Conservation (phyloP, 176 grass and related monocot genomes). For the Avena insularis region DNA sequence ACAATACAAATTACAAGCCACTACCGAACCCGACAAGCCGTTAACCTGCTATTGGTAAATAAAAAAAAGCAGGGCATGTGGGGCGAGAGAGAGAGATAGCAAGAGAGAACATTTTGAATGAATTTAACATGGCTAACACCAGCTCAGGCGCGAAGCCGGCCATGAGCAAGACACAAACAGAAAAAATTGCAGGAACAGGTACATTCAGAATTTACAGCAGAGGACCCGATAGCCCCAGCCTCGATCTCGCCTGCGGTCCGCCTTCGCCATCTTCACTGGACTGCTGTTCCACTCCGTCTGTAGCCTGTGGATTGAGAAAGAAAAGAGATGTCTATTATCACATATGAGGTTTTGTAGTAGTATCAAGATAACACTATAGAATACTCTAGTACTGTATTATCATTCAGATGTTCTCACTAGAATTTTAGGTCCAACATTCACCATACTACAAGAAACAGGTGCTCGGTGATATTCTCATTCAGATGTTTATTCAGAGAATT, state of each 20-base stretch:
- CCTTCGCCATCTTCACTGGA: slow-evolving; percentile 88
- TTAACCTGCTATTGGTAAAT: slow-evolving; percentile 60
- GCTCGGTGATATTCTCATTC: neutral
- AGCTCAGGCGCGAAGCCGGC: slow-evolving; percentile 37
- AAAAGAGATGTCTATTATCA: neutral
- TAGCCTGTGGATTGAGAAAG: slow-evolving; percentile 52
- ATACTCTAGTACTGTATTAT: neutral
- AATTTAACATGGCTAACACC: slow-evolving; percentile 57
- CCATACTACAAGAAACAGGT: neutral
- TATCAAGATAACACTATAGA: neutral
- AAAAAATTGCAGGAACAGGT: slow-evolving; percentile 27
- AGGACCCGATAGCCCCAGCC: slow-evolving; percentile 70
- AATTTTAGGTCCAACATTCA: neutral
- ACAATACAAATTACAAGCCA: slow-evolving; percentile 56
- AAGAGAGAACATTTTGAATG: slow-evolving; percentile 48
- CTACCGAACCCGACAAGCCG: slow-evolving; percentile 54
- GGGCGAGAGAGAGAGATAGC: neutral
- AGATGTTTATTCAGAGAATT: slow-evolving; percentile 12
- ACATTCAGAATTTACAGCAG: slow-evolving; percentile 85
- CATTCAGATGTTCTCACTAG: neutral
- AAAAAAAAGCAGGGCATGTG: slow-evolving; percentile 53
- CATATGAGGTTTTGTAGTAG: slow-evolving; percentile 8
- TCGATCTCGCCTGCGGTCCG: slow-evolving; percentile 60
- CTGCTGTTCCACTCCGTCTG: slow-evolving; percentile 91
- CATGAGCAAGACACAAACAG: slow-evolving; percentile 37